A percentile compares a stretch with the other conserved stretches of the same genome.
phyloP scores from a whole-genome alignment of 306 rosid species.

The Castanea mollissima region DNA sequence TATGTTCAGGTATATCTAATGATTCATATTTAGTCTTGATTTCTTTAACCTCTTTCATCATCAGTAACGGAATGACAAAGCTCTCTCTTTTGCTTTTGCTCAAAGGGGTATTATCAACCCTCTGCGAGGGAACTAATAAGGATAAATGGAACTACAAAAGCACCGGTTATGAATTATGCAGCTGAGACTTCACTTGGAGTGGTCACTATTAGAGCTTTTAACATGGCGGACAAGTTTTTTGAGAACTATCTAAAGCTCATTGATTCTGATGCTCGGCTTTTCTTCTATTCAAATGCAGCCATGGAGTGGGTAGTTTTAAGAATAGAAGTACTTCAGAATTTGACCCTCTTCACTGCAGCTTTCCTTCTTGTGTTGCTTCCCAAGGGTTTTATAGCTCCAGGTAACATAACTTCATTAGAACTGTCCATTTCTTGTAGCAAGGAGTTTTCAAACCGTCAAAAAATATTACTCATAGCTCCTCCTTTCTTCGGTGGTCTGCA shows the following conservation, averaged over 20 bases:
- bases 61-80: neutral
- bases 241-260: conserved; percentile 53
- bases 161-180: conserved; percentile 81
- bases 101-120: conserved; percentile 70
- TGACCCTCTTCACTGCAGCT: conserved; percentile 64
- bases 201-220: conserved; percentile 74
- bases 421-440: neutral
- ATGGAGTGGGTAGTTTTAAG: conserved; percentile 69
- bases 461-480: neutral
- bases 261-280: conserved; percentile 64
- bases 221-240: conserved; percentile 52
- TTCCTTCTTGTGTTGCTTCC: conserved; percentile 59
- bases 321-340: conserved; percentile 66
- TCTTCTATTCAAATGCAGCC: conserved; percentile 63
- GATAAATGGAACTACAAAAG: conserved; percentile 90
- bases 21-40: neutral
- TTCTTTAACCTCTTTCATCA: conserved; percentile 26
- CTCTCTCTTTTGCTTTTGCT: neutral
- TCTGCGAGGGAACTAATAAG: conserved; percentile 75
- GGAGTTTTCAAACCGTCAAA: neutral
- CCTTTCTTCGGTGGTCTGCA: conserved; percentile 23
- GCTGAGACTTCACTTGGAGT: conserved; percentile 81
- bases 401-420: conserved; percentile 25
- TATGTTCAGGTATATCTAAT: conserved; percentile 49
- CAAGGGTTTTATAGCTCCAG: conserved; percentile 53